Evolutionary conservation across 179 eudicot genomes (phyloP).

Genomic region (Silene noctiflora): DNA sequence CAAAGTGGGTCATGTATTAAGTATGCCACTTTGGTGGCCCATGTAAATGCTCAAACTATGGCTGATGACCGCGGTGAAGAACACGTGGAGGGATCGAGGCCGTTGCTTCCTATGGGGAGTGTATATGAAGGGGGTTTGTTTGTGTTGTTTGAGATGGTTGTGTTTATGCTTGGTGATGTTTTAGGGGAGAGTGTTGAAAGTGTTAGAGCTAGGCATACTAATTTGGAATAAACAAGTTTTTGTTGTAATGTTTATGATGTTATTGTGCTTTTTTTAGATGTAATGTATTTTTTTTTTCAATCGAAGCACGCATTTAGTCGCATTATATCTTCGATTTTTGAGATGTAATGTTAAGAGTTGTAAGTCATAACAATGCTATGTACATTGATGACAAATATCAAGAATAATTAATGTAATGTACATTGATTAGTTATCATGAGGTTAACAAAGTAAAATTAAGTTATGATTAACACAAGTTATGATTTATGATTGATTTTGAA

Average conservation of each 20-base stretch:
- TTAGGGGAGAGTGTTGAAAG: slow-evolving; percentile 51
- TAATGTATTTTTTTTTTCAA: no score
- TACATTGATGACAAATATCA: no score
- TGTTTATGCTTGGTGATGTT: slow-evolving; percentile 54
- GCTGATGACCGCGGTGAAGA: slow-evolving; percentile 54
- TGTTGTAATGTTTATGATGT: not conserved
- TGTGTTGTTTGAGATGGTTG: slow-evolving; percentile 92
- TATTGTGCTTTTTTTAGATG: not conserved
- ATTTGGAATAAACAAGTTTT: slow-evolving; percentile 46
- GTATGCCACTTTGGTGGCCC: slow-evolving; percentile 58
- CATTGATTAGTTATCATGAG: no score
- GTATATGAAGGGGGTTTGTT: slow-evolving; percentile 77
- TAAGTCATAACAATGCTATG: no score
- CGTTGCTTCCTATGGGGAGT: slow-evolving; percentile 91
- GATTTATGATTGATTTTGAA: no score
- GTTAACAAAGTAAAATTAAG: no score
- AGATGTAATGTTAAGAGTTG: no score
- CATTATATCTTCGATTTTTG: no score
- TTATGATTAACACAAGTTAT: no score
- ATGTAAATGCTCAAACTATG: slow-evolving; percentile 83
- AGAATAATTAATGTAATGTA: no score
- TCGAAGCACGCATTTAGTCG: no score
- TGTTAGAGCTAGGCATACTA: slow-evolving; percentile 68
- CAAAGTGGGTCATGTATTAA: slow-evolving; percentile 40
- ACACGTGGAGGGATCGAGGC: slow-evolving; percentile 31